phyloP scores from a whole-genome alignment of 805 yeast genomes.

The Metschnikowia baotianmanensis region DNA sequence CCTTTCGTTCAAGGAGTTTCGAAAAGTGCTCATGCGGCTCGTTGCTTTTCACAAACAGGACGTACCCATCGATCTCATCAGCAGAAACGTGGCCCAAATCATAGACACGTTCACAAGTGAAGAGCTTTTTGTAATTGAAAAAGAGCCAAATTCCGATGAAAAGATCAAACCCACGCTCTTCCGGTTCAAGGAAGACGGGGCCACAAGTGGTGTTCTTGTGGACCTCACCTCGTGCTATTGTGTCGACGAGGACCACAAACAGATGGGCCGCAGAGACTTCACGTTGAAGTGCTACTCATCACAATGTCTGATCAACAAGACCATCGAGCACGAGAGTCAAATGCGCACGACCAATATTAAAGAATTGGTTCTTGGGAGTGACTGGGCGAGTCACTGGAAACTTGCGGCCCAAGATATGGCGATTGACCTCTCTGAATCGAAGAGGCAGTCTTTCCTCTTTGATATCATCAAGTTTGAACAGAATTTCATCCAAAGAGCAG shows the following conservation, averaged over 20 bases:
- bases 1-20: constrained; percentile 51
- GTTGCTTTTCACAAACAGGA: constrained; percentile 51
- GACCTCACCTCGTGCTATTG: constrained; percentile 49
- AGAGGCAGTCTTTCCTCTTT: constrained; percentile 70
- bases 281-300: constrained; percentile 29
- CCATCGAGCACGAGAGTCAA: constrained; percentile 17
- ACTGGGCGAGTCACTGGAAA: constrained; percentile 70
- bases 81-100: constrained; percentile 50
- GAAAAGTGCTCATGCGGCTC: constrained; percentile 49
- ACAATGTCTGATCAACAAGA: constrained; percentile 30
- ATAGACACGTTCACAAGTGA: constrained; percentile 40
- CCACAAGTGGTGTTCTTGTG: constrained; percentile 42
- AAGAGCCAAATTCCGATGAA: not conserved
- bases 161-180: constrained; percentile 1
- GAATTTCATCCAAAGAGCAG: constrained; percentile 63
- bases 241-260: constrained; percentile 14
- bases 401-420: constrained; percentile 52
- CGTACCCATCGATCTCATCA: constrained; percentile 48
- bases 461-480: constrained; percentile 74
- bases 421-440: constrained; percentile 51
- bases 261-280: constrained; percentile 1
- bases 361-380: constrained; percentile 36
- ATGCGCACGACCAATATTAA: constrained; percentile 21
- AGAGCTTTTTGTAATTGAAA: constrained; percentile 28
- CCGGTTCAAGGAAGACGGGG: constrained; percentile 13